Percentiles rank a stretch among this genome's conserved stretches.
These are phyloP conservation scores for Picea abies DNA, from an alignment of 83 land plant species.

Conservation along the genomic window DNA sequence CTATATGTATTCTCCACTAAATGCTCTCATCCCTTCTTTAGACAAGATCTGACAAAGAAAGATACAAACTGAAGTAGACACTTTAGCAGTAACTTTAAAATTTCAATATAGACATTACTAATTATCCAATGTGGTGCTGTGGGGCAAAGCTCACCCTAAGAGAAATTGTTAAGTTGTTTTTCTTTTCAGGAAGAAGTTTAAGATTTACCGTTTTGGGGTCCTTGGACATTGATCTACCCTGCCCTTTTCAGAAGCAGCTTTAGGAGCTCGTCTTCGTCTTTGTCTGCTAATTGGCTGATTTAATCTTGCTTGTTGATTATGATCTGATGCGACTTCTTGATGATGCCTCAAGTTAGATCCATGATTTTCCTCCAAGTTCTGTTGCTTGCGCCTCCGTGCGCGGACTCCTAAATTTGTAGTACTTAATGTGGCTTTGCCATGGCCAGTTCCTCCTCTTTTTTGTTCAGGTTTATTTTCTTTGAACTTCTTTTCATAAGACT, in stretches of 20 bases:
- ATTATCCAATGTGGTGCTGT: not conserved
- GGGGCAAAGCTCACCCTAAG: not conserved
- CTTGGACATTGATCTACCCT: not conserved
- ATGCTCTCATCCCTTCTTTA: not conserved
- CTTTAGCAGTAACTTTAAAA: not conserved
- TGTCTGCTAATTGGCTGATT: not conserved
- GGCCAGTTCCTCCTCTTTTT: not conserved
- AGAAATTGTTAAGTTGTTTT: not conserved
- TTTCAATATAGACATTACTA: not conserved
- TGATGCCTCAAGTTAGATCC: constrained; percentile 7
- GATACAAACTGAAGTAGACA: not conserved
- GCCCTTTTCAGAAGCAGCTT: constrained; percentile 1
- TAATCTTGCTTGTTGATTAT: not conserved
- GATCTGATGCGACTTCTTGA: not conserved
- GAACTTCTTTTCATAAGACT: not conserved
- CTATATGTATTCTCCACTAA: not conserved
- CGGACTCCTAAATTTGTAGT: not conserved
- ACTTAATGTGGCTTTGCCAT: not conserved
- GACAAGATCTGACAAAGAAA: not conserved
- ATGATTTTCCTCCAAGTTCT: constrained; percentile 2
- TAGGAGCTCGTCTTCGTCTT: not conserved
- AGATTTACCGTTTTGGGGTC: not conserved
- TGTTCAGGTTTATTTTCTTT: constrained; percentile 7
- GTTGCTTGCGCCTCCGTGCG: not conserved
- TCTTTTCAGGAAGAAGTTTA: not conserved